These are phyloP conservation scores for Neurospora sp. DNA, from an alignment of 495 filamentous ascomycete genomes.

Conservation along the genomic window DNA sequence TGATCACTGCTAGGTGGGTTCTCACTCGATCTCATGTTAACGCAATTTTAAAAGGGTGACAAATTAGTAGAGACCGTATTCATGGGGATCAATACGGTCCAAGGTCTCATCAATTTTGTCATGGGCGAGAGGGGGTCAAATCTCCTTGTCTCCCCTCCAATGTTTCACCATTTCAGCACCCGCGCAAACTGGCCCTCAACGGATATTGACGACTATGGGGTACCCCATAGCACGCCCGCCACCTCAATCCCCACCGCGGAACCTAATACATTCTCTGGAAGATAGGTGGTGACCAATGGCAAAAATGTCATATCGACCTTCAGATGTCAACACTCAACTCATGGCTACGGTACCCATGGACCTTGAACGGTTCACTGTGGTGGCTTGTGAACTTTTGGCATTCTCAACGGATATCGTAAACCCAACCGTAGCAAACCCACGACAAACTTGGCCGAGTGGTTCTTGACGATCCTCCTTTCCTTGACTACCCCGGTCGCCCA, in stretches of 20 bases:
- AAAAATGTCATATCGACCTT: neutral
- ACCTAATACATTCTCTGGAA: neutral
- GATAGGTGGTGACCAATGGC: neutral
- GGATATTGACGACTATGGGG: neutral
- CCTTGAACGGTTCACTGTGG: neutral
- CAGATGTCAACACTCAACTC: neutral
- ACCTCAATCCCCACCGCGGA: neutral
- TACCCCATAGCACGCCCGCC: neutral
- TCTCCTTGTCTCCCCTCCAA: neutral
- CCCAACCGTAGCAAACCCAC: neutral
- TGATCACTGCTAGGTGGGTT: conserved; percentile 4
- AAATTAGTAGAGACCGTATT: no score
- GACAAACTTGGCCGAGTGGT: neutral
- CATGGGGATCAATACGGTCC: no score
- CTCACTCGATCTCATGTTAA: conserved; percentile 6
- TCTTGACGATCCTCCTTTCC: neutral
- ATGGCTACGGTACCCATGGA: neutral
- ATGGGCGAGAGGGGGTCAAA: neutral
- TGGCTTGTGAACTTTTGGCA: neutral
- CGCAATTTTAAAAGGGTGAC: neutral
- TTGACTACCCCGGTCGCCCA: neutral
- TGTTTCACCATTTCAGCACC: neutral
- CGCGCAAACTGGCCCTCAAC: neutral
- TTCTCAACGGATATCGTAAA: neutral
- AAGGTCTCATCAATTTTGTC: no score